Conservation (phyloP, 805 yeast species). For the Kodamaea leandrae region DNA sequence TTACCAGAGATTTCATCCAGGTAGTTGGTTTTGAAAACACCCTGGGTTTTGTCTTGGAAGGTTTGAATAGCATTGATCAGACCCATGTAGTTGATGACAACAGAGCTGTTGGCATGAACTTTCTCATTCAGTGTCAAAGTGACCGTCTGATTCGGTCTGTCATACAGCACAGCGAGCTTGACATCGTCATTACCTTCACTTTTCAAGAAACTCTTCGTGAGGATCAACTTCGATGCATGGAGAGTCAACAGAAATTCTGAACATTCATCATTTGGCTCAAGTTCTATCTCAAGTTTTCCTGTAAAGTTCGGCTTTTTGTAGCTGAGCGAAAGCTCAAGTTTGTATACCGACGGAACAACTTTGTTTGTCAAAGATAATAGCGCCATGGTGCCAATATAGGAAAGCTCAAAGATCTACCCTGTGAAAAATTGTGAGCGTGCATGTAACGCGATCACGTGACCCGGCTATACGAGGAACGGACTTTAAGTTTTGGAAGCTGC, state of each 20-base stretch:
- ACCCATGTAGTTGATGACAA: constrained; percentile 47
- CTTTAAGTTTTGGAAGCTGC: too few species aligned
- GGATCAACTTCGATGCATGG: constrained; percentile 42
- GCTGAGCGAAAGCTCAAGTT: constrained; percentile 35
- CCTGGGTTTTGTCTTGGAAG: constrained; percentile 55
- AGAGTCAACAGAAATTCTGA: constrained; percentile 25
- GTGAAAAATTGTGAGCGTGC: background rate
- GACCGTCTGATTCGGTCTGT: constrained; percentile 40
- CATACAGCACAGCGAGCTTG: constrained; percentile 30
- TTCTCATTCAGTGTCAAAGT: constrained; percentile 22
- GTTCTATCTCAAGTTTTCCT: constrained; percentile 37
- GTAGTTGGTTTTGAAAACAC: constrained; percentile 68
- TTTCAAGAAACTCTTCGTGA: constrained; percentile 23
- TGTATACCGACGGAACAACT: constrained; percentile 39
- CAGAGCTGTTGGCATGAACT: constrained; percentile 8
- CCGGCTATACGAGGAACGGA: too few species aligned
- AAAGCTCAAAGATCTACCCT: background rate
- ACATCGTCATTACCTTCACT: constrained; percentile 11
- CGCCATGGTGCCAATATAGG: constrained; percentile 1
- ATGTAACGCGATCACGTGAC: background rate
- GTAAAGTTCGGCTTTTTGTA: constrained; percentile 48
- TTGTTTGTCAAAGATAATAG: constrained; percentile 27
- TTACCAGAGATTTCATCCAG: constrained; percentile 48
- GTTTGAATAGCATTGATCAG: constrained; percentile 50
- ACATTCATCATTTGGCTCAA: background rate